A percentile compares a stretch with the other conserved stretches of the same genome.
phyloP scores from a whole-genome alignment of 2,329 filamentous ascomycete genomes.

The Tolypocladium cylindrosporum region DNA sequence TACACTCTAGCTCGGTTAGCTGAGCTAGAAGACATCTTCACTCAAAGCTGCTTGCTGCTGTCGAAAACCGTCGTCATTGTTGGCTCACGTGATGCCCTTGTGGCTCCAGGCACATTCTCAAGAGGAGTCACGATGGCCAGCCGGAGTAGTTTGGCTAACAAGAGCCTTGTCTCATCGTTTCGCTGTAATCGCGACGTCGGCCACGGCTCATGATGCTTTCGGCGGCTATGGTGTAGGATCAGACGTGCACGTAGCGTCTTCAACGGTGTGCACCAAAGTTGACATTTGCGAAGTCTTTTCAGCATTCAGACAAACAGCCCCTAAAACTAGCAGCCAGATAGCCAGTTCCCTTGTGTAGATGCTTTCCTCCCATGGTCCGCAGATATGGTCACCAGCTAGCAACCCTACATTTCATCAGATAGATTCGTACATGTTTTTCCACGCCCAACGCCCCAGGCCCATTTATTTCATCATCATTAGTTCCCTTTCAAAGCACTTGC shows the following conservation, averaged over 20 bases:
- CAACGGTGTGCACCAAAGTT: background rate
- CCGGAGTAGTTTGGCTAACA: no score
- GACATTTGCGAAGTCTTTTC: background rate
- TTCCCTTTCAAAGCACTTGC: conserved; percentile 28
- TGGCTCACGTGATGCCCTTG: background rate
- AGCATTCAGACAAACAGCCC: background rate
- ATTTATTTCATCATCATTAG: conserved; percentile 8
- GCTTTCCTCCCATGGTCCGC: background rate
- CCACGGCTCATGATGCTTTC: background rate
- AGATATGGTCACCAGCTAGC: background rate
- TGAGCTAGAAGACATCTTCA: background rate
- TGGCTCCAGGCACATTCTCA: background rate
- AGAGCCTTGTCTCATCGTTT: background rate
- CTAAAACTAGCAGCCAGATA: background rate
- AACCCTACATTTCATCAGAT: background rate
- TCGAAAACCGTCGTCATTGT: background rate
- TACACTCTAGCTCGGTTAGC: background rate
- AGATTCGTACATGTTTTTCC: background rate
- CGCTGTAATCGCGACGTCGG: background rate
- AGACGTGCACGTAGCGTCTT: background rate
- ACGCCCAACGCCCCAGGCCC: background rate
- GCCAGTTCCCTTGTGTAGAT: background rate
- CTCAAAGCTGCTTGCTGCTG: background rate
- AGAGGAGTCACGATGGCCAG: background rate
- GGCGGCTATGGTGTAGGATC: background rate